A percentile compares a stretch with the other conserved stretches of the same genome.
phyloP scores from a whole-genome alignment of 225 moss, liverwort and hornwort species.

The Marchantia polymorpha region DNA sequence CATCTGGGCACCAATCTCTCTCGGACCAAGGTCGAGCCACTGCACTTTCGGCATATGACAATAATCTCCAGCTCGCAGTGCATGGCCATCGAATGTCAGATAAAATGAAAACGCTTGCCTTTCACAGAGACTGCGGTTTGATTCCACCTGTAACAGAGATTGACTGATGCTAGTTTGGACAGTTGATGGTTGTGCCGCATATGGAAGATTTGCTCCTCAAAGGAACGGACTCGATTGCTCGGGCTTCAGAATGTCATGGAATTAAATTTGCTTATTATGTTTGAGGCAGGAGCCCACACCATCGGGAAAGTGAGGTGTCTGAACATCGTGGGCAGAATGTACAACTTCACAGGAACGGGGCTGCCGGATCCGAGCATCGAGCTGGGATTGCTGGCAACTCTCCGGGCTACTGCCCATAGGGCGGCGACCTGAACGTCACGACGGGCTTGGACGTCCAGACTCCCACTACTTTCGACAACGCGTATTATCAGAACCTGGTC shows the following conservation, averaged over 20 bases:
- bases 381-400: conserved; percentile 27
- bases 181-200: too few relatives aligned
- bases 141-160: too few relatives aligned
- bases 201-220: too few relatives aligned
- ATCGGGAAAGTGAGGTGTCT: conserved; percentile 58
- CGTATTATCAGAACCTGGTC: conserved; percentile 52
- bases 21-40: too few relatives aligned
- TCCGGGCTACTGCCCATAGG: conserved; percentile 44
- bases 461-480: conserved; percentile 50
- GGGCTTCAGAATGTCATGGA: too few relatives aligned
- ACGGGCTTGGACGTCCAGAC: conserved; percentile 47
- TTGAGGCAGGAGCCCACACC: conserved; percentile 60
- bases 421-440: conserved; percentile 28
- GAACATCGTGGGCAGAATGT: conserved; percentile 23
- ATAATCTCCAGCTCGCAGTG: neutral
- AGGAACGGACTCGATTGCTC: too few relatives aligned
- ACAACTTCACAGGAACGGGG: conserved; percentile 23
- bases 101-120: too few relatives aligned
- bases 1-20: too few relatives aligned
- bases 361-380: conserved; percentile 63
- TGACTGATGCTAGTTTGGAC: too few relatives aligned
- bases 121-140: too few relatives aligned
- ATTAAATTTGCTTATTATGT: neutral
- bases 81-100: too few relatives aligned
- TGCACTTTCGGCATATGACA: neutral